Conservation (phyloP, 2,329 filamentous ascomycete genomes). For the Arthrinium phaeospermum region DNA sequence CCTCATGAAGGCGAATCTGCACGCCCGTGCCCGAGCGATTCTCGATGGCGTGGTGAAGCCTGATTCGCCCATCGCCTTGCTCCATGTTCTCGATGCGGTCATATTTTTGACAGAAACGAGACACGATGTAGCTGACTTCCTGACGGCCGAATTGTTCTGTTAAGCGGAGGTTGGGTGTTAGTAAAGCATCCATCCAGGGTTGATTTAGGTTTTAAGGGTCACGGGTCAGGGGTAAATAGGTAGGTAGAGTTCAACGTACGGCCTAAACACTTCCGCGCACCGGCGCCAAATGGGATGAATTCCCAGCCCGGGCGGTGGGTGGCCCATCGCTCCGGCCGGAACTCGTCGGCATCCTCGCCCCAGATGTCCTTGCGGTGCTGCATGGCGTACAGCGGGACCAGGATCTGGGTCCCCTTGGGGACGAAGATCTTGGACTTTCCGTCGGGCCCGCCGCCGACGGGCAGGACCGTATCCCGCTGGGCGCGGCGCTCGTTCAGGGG, state of each 20-base stretch:
- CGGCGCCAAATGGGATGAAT: slow-evolving; percentile 41
- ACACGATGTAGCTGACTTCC: slow-evolving; percentile 34
- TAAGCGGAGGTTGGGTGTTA: neutral
- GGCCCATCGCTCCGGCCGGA: slow-evolving; percentile 42
- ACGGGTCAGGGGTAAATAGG: neutral
- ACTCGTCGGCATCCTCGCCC: slow-evolving; percentile 39
- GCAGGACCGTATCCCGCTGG: slow-evolving; percentile 35
- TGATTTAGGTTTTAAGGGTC: neutral
- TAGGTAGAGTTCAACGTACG: slow-evolving; percentile 31
- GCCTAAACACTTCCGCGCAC: slow-evolving; percentile 41
- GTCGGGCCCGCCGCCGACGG: slow-evolving; percentile 39
- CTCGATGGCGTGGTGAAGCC: slow-evolving; percentile 36
- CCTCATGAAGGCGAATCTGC: slow-evolving; percentile 39
- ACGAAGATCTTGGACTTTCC: slow-evolving; percentile 36
- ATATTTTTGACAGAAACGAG: slow-evolving; percentile 35
- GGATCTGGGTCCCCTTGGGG: slow-evolving; percentile 33
- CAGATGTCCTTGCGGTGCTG: slow-evolving; percentile 42
- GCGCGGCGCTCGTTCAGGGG: slow-evolving; percentile 38
- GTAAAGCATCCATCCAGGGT: neutral
- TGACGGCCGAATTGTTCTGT: slow-evolving; percentile 35
- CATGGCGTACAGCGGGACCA: slow-evolving; percentile 35
- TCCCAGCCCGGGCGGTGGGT: slow-evolving; percentile 35
- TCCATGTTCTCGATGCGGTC: slow-evolving; percentile 38
- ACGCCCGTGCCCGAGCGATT: slow-evolving; percentile 40
- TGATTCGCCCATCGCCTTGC: slow-evolving; percentile 33